These are phyloP conservation scores for Suhomyces bokatorum DNA, from an alignment of 1,139 yeast species.

Conservation along the genomic window DNA sequence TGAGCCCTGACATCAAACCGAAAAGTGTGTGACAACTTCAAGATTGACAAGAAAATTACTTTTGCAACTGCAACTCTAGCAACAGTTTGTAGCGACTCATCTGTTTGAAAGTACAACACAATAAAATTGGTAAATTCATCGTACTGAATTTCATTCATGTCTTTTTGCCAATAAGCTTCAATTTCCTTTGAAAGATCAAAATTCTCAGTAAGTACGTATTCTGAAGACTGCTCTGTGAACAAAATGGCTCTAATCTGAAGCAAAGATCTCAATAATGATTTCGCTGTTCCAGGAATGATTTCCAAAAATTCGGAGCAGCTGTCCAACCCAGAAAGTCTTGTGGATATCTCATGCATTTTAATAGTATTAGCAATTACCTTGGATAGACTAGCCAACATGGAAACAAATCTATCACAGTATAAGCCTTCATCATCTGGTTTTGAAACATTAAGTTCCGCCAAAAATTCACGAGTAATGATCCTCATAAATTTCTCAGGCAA, in stretches of 20 bases:
- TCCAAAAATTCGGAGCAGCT: conserved; percentile 36
- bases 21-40: background rate
- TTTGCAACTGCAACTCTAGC: conserved; percentile 34
- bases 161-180: conserved; percentile 29
- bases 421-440: background rate
- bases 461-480: conserved; percentile 6
- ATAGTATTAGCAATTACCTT: conserved; percentile 55
- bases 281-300: conserved; percentile 35
- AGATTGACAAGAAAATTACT: conserved; percentile 15
- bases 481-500: conserved; percentile 6
- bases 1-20: background rate
- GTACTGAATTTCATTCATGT: conserved; percentile 19
- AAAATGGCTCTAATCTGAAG: conserved; percentile 34
- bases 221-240: conserved; percentile 16
- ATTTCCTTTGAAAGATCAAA: conserved; percentile 21
- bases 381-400: background rate
- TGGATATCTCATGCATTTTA: conserved; percentile 55
- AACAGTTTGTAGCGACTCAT: conserved; percentile 41
- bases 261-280: conserved; percentile 38
- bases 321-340: conserved; percentile 43
- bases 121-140: conserved; percentile 42
- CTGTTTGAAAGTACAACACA: conserved; percentile 44
- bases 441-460: too few species aligned
- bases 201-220: conserved; percentile 10
- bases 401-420: background rate